Evolutionary conservation across 371 early-diverging fungal genomes (phyloP), one percentile per base, ranked within the genome.

Genomic region (Rhizomucor pusillus): DNA sequence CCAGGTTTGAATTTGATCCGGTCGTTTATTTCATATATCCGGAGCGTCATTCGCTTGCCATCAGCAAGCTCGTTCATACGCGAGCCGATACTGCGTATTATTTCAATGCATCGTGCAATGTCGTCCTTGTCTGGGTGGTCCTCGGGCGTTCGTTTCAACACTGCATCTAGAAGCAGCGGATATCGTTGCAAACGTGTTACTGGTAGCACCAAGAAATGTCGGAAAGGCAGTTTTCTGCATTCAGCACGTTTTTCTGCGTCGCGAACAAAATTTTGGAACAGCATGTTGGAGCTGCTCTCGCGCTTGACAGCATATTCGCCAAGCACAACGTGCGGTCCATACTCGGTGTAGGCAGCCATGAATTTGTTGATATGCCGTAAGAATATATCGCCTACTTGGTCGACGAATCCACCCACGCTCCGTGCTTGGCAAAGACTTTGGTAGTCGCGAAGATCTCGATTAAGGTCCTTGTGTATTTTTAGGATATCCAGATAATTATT

Each of bases 141-240:
- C 22, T 80, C 81, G 11, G 88, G 85, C 13, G 92, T 89, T 54
- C 86, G 77, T 65, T 94, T 91, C 13, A 91, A 69, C 18, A 93
- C 83, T 1, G 88, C 89, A 43, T 84, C 86, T n/a, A 97, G 75
- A 20, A 97, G 67, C 39, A 97, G 71, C 1, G 90, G 87, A 58
- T 95, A 97, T 20, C 95, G 85, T 12, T 90, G 94, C 55, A 96
- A 67, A 16, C 95, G 86, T 7, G 93, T 90, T 2, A 92, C 90
- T 13, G 97, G 97, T 24, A 67, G 47, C 18, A 73, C 67, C 34
- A 77, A 49, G 51, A 77, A 71, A 59, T 80, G 80, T 43, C 80
- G 79, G 41, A 85, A 76, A 7, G 81, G 79, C 19, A 90, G 70
- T 49, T 82, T 85, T 33, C 91, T 74, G 57, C 76, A 72, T 58